Evolutionary conservation across 2,329 filamentous ascomycete species (phyloP).

Genomic region (Claviceps humidiphila): DNA sequence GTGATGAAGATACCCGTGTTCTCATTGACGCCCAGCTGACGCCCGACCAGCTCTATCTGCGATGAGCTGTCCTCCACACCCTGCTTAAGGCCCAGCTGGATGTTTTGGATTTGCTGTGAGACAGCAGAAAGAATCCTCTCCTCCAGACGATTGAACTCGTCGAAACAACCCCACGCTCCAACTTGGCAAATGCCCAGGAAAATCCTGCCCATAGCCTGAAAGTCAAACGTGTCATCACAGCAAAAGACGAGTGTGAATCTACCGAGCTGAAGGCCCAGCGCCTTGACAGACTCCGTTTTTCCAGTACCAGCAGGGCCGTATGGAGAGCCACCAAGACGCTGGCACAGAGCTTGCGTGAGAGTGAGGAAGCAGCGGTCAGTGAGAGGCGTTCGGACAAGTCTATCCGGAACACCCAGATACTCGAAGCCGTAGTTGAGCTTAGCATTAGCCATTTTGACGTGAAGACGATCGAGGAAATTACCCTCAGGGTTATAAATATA

Average conservation of each 20-base stretch:
- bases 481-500: slow-evolving; percentile 77
- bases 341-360: slow-evolving; percentile 87
- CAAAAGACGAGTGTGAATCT: slow-evolving; percentile 98
- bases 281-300: slow-evolving; percentile 98
- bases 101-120: slow-evolving; percentile 98
- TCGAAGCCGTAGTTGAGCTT: slow-evolving; percentile 94
- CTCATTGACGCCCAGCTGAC: slow-evolving; percentile 75
- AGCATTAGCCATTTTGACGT: slow-evolving; percentile 94
- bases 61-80: slow-evolving; percentile 67
- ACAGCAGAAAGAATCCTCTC: slow-evolving; percentile 96
- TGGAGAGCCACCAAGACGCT: slow-evolving; percentile 88
- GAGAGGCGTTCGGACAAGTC: slow-evolving; percentile 88
- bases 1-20: slow-evolving; percentile 99
- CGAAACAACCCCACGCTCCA: slow-evolving; percentile 98
- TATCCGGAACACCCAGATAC: slow-evolving; percentile 90
- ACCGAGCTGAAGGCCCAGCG: slow-evolving; percentile 87
- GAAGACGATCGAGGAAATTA: slow-evolving; percentile 69
- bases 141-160: slow-evolving; percentile 98
- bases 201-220: slow-evolving; percentile 98
- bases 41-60: slow-evolving; percentile 88
- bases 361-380: slow-evolving; percentile 98
- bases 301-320: slow-evolving; percentile 96
- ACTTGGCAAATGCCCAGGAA: slow-evolving; percentile 99
- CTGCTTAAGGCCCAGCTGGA: slow-evolving; percentile 87
- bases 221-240: slow-evolving; percentile 98